Conservation (phyloP, 2,329 filamentous ascomycete genomes). For the Colletotrichum limetticola region DNA sequence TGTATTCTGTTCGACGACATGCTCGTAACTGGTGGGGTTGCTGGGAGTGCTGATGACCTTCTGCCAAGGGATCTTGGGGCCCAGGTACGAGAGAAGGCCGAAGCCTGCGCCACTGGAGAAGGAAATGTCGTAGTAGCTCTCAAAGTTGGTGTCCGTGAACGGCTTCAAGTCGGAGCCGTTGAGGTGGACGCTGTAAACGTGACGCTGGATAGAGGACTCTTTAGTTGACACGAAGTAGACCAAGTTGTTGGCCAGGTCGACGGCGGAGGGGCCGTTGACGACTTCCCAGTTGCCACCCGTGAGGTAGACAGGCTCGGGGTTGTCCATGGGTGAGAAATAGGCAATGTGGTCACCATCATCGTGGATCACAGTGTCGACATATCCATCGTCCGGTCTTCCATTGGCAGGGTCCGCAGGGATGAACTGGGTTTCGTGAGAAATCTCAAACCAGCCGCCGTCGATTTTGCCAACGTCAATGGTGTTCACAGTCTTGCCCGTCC, state of each 20-base stretch:
- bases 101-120: constrained; percentile 88
- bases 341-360: constrained; percentile 90
- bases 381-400: constrained; percentile 84
- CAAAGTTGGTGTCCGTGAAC: constrained; percentile 77
- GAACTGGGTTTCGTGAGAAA: constrained; percentile 85
- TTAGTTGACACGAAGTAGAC: constrained; percentile 93
- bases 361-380: constrained; percentile 90
- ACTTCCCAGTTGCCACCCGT: constrained; percentile 95
- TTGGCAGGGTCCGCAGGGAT: constrained; percentile 85
- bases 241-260: constrained; percentile 85
- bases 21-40: constrained; percentile 71
- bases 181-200: constrained; percentile 89
- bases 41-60: constrained; percentile 87
- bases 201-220: constrained; percentile 87
- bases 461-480: constrained; percentile 82
- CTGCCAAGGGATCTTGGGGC: constrained; percentile 90
- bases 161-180: constrained; percentile 79
- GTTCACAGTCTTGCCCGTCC: constrained; percentile 82
- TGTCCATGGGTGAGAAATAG: constrained; percentile 92
- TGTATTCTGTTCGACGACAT: constrained; percentile 82
- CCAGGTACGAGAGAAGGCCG: constrained; percentile 84
- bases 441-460: constrained; percentile 98
- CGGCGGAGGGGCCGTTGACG: constrained; percentile 81
- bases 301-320: constrained; percentile 82
- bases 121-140: constrained; percentile 83